Evolutionary conservation across 129 eudicot genomes (phyloP).

Genomic region (Calendula officinalis): DNA sequence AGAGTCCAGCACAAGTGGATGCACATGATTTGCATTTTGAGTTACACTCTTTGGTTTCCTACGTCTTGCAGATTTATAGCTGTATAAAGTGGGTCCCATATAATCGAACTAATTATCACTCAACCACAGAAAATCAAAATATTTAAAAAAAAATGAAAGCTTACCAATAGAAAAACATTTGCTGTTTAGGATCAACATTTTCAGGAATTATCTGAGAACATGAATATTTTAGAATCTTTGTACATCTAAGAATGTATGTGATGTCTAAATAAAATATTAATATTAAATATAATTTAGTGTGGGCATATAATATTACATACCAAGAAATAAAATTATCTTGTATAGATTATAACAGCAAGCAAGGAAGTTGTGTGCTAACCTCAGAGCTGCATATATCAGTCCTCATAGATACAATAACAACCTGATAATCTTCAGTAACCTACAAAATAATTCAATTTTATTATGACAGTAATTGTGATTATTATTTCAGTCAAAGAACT

Average conservation of each 20-base stretch:
- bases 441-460: constrained; percentile 29
- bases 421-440: constrained; percentile 88
- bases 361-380: constrained; percentile 43
- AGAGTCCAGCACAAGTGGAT: constrained; percentile 58
- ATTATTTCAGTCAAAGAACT: constrained; percentile 17
- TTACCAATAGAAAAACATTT: constrained; percentile 71
- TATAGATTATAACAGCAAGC: constrained; percentile 3
- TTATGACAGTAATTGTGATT: constrained; percentile 1
- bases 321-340: constrained; percentile 14
- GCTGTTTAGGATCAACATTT: constrained; percentile 73
- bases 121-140: constrained; percentile 4
- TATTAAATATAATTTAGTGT: background rate
- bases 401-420: constrained; percentile 73
- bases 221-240: constrained; percentile 12
- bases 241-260: constrained; percentile 4
- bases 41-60: constrained; percentile 43
- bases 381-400: constrained; percentile 63
- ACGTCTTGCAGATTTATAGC: constrained; percentile 54
- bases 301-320: background rate
- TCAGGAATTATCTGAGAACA: constrained; percentile 55
- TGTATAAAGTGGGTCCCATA: constrained; percentile 28
- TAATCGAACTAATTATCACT: background rate
- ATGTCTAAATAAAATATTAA: background rate
- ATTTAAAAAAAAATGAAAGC: background rate
- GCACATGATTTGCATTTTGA: constrained; percentile 62